phyloP scores from a whole-genome alignment of 805 yeast species.

The Saccharomycopsis amapae region DNA sequence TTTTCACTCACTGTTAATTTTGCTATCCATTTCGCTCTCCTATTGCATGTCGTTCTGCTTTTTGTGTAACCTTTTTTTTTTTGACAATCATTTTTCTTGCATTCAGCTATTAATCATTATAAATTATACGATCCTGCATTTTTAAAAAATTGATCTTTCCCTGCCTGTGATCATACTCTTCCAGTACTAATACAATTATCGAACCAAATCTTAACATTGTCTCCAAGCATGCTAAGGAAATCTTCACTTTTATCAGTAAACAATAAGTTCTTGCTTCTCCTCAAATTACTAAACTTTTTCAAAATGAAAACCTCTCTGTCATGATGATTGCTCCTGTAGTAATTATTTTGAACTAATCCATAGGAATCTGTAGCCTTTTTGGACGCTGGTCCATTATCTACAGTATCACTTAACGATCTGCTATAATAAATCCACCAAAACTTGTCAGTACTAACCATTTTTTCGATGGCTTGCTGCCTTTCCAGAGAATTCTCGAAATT shows the following conservation, averaged over 20 bases:
- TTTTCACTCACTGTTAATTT: too few species aligned
- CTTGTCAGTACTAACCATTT: conserved; percentile 19
- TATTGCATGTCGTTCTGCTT: too few species aligned
- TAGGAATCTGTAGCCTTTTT: too few species aligned
- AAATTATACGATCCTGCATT: neutral
- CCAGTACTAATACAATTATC: conserved; percentile 13
- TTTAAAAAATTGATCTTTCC: neutral
- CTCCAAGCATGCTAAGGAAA: conserved; percentile 20
- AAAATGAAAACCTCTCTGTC: conserved; percentile 15
- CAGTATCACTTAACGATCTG: neutral
- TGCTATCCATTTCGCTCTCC: too few species aligned
- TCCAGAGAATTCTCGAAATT: neutral
- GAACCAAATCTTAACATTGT: conserved; percentile 18
- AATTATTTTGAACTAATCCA: neutral
- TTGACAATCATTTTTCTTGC: too few species aligned
- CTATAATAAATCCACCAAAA: conserved; percentile 21
- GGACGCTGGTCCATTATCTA: too few species aligned
- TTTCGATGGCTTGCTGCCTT: conserved; percentile 4
- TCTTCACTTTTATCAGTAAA: conserved; percentile 18
- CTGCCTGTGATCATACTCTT: conserved; percentile 6
- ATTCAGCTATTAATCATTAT: neutral
- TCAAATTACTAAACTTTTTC: conserved; percentile 14
- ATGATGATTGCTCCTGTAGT: neutral
- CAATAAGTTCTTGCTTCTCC: conserved; percentile 11
- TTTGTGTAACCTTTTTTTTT: too few species aligned